phyloP scores from a whole-genome alignment of 495 filamentous ascomycete genomes.

The Penicillium bovifimosum region DNA sequence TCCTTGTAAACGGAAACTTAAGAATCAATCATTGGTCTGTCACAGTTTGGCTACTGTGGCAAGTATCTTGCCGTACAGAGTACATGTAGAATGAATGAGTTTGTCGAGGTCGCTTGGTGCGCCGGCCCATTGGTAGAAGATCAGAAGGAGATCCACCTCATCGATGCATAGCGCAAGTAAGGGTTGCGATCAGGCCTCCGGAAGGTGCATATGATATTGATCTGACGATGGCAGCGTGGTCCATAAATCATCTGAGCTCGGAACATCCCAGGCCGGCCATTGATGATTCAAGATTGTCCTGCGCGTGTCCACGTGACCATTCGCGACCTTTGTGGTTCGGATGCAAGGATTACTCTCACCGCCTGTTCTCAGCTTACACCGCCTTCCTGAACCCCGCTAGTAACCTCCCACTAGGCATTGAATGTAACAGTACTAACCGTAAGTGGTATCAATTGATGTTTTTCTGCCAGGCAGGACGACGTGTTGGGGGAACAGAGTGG shows the following conservation, averaged over 20 bases:
- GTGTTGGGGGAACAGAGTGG: neutral
- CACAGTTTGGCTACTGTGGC: neutral
- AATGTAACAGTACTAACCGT: neutral
- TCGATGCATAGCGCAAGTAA: neutral
- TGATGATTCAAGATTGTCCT: no score
- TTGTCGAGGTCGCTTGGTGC: neutral
- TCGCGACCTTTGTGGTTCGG: conserved; percentile 4
- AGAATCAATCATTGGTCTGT: neutral
- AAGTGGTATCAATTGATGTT: neutral
- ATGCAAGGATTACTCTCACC: neutral
- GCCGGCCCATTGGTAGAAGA: neutral
- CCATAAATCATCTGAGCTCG: conserved; percentile 18
- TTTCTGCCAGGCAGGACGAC: neutral
- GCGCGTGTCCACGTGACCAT: conserved; percentile 25
- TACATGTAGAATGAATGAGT: no score
- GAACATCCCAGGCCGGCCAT: conserved; percentile 18
- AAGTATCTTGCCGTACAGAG: no score
- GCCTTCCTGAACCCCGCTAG: neutral
- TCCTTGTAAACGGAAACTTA: neutral
- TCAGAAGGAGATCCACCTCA: neutral
- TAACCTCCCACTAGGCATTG: neutral
- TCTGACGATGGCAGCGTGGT: neutral
- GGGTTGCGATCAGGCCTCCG: neutral
- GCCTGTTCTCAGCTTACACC: neutral
- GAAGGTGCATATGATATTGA: neutral